Base-by-base conservation (phyloP, 2,329 filamentous ascomycete species). In the Scedosporium minutisporum region DNA sequence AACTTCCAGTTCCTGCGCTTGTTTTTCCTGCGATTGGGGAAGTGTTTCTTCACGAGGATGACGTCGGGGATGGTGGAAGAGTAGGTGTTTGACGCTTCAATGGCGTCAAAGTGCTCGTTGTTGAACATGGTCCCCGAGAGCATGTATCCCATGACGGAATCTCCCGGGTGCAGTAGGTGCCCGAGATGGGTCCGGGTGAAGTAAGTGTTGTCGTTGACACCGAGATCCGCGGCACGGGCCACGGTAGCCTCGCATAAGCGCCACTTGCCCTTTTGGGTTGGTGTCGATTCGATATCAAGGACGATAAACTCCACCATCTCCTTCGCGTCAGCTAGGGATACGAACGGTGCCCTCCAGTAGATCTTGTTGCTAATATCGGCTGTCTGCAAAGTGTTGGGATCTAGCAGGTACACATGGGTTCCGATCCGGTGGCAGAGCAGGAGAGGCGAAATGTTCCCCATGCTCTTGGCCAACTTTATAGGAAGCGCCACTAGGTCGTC, bases 401-500 rank as follows among this genome's bases (percentile, higher is more conserved):
- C 95, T 68, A 99, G 77, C 62, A 99, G 80, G 74, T 96, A 96
- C 70, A 99, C 82, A 0, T 91, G 85, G 3, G 93, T 97, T 65
- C 95, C 93, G 62, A 99, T 87, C 67, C 90, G 85, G 74, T 93
- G 85, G 79, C 95, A 97, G 44, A 99, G 80, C 1, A 88, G 85
- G 44, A 99, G 80, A 3, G 95, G 95, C 1, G 87, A 84, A 69
- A 97, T 96, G 74, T 96, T 97, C 66, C 95, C 93, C 60, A 89
- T 80, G 63, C 88, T 86, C 74, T 92, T 95, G 14, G 95, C 95
- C 64, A 97, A 80, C 68, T 91, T 92, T 66, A 96, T 87, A 0
- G 95, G 95, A 42, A 99, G 79, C 1, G 91, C 93, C n/a, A 99
- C 91, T 29, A 99, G 80, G 72, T 99, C 95, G 69, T 99, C 95